phyloP scores from a whole-genome alignment of 2,329 filamentous ascomycete genomes.

The Trematosphaeria pertusa region DNA sequence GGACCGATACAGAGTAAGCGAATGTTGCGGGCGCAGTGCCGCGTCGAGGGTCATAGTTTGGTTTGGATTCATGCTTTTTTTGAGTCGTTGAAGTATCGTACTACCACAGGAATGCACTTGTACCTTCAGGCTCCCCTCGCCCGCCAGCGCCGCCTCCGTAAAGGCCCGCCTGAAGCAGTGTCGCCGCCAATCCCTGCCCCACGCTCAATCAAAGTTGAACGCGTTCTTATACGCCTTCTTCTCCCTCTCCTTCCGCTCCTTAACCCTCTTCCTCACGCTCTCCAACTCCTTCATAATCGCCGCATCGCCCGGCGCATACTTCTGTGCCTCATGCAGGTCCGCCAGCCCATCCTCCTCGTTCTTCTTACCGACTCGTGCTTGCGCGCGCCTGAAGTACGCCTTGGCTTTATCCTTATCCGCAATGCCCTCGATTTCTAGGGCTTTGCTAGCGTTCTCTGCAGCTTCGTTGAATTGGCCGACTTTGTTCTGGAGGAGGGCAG shows the following conservation, averaged over 20 bases:
- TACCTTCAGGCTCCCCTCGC: too few relatives aligned
- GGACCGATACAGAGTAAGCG: too few relatives aligned
- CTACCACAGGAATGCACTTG: too few relatives aligned
- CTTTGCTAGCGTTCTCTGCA: constrained; percentile 72
- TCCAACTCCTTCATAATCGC: constrained; percentile 77
- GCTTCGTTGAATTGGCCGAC: constrained; percentile 74
- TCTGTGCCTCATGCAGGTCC: constrained; percentile 53
- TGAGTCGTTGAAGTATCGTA: too few relatives aligned
- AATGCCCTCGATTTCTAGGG: constrained; percentile 69
- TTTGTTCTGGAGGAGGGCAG: constrained; percentile 85
- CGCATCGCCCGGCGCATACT: constrained; percentile 70
- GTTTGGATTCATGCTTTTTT: too few relatives aligned
- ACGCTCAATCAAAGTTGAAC: constrained; percentile 70
- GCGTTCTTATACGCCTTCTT: constrained; percentile 94
- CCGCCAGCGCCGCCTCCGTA: too few relatives aligned
- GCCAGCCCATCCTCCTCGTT: constrained; percentile 77
- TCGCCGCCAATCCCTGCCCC: too few relatives aligned
- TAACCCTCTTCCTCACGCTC: constrained; percentile 77
- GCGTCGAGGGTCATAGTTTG: too few relatives aligned
- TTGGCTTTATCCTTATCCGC: constrained; percentile 85
- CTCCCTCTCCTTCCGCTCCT: constrained; percentile 81
- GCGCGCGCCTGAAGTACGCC: constrained; percentile 81
- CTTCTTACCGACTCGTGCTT: constrained; percentile 77
- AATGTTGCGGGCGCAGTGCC: too few relatives aligned
- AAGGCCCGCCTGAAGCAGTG: too few relatives aligned